phyloP scores from a whole-genome alignment of 768 basidiomycete species.

The Lactarius akahatsu region DNA sequence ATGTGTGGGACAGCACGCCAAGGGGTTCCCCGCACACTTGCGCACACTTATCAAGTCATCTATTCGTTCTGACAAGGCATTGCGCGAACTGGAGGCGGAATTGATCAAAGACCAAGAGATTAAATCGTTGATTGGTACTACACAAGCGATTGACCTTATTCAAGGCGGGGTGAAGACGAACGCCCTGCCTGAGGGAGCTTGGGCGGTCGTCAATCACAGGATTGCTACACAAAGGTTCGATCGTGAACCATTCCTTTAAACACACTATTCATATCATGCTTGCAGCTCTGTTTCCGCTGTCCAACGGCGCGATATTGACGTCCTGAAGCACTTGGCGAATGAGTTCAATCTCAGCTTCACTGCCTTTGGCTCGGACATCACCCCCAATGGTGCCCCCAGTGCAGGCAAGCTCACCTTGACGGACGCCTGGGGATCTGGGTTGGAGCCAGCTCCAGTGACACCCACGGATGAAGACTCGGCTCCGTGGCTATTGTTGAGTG shows the following conservation, averaged over 20 bases:
- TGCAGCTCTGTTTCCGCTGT: constrained; percentile 36
- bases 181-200: constrained; percentile 45
- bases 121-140: constrained; percentile 36
- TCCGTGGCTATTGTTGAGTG: constrained; percentile 44
- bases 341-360: constrained; percentile 44
- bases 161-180: constrained; percentile 46
- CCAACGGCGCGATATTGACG: constrained; percentile 34
- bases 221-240: constrained; percentile 37
- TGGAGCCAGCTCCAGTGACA: constrained; percentile 46
- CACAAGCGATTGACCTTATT: constrained; percentile 42
- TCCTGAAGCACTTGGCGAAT: constrained; percentile 35
- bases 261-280: background rate
- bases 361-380: constrained; percentile 41
- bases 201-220: constrained; percentile 39
- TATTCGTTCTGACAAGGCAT: constrained; percentile 34
- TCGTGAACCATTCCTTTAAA: too few species aligned
- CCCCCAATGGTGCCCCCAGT: constrained; percentile 30
- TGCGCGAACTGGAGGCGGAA: constrained; percentile 39
- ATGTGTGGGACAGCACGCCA: constrained; percentile 46
- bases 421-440: constrained; percentile 38
- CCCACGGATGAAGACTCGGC: constrained; percentile 38
- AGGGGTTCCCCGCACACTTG: constrained; percentile 37
- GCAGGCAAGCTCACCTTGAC: constrained; percentile 41
- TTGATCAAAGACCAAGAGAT: constrained; percentile 33
- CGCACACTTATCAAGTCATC: constrained; percentile 35